phyloP scores from a whole-genome alignment of 192 early-diverging fungal genomes.

The Phlyctochytrium planicorne region DNA sequence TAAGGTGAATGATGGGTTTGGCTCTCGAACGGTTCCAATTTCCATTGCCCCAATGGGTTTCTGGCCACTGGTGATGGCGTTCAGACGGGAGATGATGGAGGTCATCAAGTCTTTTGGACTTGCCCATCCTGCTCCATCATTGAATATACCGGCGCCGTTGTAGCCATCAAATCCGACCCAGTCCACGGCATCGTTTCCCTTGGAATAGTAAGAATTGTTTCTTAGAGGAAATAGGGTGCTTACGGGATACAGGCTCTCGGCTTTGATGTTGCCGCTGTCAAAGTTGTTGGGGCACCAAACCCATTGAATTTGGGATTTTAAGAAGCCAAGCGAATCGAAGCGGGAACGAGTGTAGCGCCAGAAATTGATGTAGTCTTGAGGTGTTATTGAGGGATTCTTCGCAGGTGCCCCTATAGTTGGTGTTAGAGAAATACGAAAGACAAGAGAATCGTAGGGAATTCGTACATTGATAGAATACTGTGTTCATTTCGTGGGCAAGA shows the following conservation, averaged over 20 bases:
- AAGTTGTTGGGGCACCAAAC: conserved; percentile 15
- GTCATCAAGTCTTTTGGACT: not conserved
- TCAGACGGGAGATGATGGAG: not conserved
- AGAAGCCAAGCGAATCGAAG: not conserved
- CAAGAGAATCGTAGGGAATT: not conserved
- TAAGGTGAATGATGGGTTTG: not conserved
- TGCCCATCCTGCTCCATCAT: too few species aligned
- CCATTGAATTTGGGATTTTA: not conserved
- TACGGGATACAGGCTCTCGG: not conserved
- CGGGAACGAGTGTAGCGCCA: not conserved
- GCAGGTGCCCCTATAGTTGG: not conserved
- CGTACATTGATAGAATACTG: not conserved
- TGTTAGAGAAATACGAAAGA: not conserved
- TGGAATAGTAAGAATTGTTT: too few species aligned
- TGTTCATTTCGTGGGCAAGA: conserved; percentile 4
- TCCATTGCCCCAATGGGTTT: not conserved
- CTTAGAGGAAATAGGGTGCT: too few species aligned
- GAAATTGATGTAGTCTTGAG: not conserved
- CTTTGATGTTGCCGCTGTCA: not conserved
- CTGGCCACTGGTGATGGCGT: not conserved
- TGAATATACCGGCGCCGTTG: not conserved
- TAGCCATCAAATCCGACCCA: conserved; percentile 2
- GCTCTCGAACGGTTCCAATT: not conserved
- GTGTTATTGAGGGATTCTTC: not conserved
- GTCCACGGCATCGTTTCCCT: not conserved